Percentiles rank a stretch among this genome's conserved stretches.
Evolutionary conservation across 192 early-diverging fungal species (phyloP).

Genomic region (Umbelopsis sp.): DNA sequence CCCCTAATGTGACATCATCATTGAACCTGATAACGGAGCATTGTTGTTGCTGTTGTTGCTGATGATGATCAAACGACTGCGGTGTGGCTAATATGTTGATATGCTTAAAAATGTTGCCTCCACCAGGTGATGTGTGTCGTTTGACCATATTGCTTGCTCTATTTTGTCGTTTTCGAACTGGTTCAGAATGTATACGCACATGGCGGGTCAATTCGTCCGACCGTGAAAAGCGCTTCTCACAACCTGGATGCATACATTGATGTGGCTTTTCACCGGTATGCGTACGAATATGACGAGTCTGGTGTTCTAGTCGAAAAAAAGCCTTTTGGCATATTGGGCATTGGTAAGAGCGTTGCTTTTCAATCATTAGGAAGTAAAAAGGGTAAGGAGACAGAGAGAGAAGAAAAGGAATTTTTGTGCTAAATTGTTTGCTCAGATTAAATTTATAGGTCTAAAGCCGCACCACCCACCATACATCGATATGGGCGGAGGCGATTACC

Average conservation of each 20-base stretch:
- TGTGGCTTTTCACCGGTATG: conserved; percentile 89
- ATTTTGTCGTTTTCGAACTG: conserved; percentile 4
- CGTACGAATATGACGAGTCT: conserved; percentile 79
- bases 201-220: conserved; percentile 82
- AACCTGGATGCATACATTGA: conserved; percentile 73
- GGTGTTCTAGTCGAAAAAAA: conserved; percentile 78
- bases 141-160: conserved; percentile 8
- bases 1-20: conserved; percentile 2
- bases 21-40: conserved; percentile 10
- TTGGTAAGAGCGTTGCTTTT: conserved; percentile 63
- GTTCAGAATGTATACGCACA: conserved; percentile 57
- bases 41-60: conserved; percentile 10
- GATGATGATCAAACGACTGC: conserved; percentile 14
- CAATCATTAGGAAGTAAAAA: conserved; percentile 6
- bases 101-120: not conserved
- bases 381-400: not conserved
- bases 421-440: not conserved
- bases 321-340: conserved; percentile 75
- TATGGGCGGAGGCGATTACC: not conserved
- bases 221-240: conserved; percentile 78
- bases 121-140: not conserved
- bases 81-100: conserved; percentile 15
- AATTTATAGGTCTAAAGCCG: not conserved
- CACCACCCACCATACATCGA: not conserved
- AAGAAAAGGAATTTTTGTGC: not conserved